phyloP scores from a whole-genome alignment of 108 stramenopile species.

The Skeletonema tropicum region DNA sequence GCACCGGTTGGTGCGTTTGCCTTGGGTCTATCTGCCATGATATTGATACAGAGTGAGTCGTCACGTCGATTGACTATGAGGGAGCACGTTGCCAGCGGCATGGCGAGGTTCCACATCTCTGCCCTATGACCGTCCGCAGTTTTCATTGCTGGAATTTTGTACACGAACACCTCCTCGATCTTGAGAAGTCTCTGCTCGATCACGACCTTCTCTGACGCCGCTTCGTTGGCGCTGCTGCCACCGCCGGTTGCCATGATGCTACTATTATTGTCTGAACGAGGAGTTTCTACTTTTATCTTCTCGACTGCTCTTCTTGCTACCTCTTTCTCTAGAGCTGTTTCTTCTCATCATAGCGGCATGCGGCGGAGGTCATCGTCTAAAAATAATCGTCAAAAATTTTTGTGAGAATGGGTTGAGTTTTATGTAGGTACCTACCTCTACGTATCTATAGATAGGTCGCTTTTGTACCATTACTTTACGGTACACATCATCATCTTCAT shows the following conservation, averaged over 20 bases:
- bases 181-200: conserved; percentile 65
- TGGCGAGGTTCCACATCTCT: conserved; percentile 80
- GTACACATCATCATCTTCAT: no score
- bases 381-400: no score
- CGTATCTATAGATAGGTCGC: background rate
- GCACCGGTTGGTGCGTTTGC: conserved; percentile 36
- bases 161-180: conserved; percentile 78
- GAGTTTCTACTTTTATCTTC: no score
- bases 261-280: background rate
- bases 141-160: conserved; percentile 76
- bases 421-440: background rate
- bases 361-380: no score
- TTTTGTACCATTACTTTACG: no score
- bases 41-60: conserved; percentile 31
- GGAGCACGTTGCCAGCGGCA: conserved; percentile 70
- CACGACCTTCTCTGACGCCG: conserved; percentile 43
- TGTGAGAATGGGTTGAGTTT: no score
- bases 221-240: background rate
- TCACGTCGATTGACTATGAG: conserved; percentile 41
- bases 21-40: conserved; percentile 49
- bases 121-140: conserved; percentile 73
- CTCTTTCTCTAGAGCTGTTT: no score
- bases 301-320: no score
- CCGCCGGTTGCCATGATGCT: background rate
- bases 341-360: no score